Conservation (phyloP, 352 stramenopile species). For the Elongisporangium undulatum region DNA sequence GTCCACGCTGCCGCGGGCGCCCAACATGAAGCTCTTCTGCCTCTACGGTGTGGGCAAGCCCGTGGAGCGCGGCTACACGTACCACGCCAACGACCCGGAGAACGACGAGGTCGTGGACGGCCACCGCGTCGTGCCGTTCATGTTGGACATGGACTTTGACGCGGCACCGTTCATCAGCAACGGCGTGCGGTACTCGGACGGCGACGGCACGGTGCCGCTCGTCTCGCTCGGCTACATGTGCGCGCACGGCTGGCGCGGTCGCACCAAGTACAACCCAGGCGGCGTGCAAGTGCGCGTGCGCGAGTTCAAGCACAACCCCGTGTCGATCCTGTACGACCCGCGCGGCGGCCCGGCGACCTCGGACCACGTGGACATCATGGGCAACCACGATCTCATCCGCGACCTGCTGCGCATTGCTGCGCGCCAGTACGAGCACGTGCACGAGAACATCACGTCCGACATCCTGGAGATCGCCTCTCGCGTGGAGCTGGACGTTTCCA, state of each 20-base stretch:
- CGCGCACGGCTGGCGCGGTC: conserved; percentile 72
- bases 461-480: conserved; percentile 62
- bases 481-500: conserved; percentile 21
- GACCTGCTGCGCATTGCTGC: conserved; percentile 60
- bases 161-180: conserved; percentile 70
- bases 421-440: conserved; percentile 66
- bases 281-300: conserved; percentile 82
- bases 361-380: conserved; percentile 96
- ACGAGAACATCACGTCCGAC: conserved; percentile 60
- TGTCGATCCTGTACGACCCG: conserved; percentile 70
- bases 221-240: conserved; percentile 95
- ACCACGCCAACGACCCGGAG: conserved; percentile 37
- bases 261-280: conserved; percentile 81
- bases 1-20: conserved; percentile 84
- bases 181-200: conserved; percentile 86
- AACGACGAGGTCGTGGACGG: conserved; percentile 31
- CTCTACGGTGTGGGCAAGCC: conserved; percentile 92
- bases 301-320: conserved; percentile 70
- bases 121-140: conserved; percentile 49
- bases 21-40: conserved; percentile 93
- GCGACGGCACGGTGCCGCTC: conserved; percentile 92
- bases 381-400: conserved; percentile 89
- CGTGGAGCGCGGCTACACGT: conserved; percentile 84
- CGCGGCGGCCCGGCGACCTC: conserved; percentile 68
- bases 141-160: conserved; percentile 56